phyloP scores from a whole-genome alignment of 345 rosid genomes.

The Rhizophora apiculata region DNA sequence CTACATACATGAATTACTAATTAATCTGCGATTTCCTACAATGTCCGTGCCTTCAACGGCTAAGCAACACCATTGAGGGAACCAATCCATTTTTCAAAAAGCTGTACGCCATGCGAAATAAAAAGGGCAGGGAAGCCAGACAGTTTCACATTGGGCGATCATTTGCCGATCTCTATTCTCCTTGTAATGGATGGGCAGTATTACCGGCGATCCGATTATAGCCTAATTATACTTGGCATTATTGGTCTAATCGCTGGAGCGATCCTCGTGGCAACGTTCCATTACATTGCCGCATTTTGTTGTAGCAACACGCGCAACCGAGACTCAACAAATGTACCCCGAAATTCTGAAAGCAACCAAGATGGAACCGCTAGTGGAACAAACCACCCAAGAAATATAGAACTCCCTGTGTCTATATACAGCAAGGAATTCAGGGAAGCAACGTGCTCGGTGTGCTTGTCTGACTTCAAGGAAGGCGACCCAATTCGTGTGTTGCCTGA shows the following conservation, averaged over 20 bases:
- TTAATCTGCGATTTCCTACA: no score
- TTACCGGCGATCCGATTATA: not conserved
- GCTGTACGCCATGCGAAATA: no score
- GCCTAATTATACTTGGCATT: slow-evolving; percentile 32
- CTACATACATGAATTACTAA: no score
- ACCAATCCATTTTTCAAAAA: no score
- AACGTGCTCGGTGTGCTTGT: slow-evolving; percentile 48
- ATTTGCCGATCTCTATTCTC: no score
- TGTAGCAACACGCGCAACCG: slow-evolving; percentile 1
- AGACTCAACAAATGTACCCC: not conserved
- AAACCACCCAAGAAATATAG: not conserved
- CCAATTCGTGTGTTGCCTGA: slow-evolving; percentile 40
- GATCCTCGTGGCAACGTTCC: slow-evolving; percentile 35
- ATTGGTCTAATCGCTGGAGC: slow-evolving; percentile 44
- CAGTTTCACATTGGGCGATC: no score
- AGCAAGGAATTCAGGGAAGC: slow-evolving; percentile 33
- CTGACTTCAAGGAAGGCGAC: slow-evolving; percentile 41
- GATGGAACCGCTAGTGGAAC: not conserved
- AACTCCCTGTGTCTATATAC: slow-evolving; percentile 18
- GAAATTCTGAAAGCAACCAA: not conserved
- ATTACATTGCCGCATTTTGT: slow-evolving; percentile 26
- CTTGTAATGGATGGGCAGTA: slow-evolving; percentile 29
- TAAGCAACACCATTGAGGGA: no score
- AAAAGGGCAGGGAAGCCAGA: no score
- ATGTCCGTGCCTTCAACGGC: no score